Evolutionary conservation across 495 filamentous ascomycete genomes (phyloP).

Genomic region (Penicillium riverlandense): DNA sequence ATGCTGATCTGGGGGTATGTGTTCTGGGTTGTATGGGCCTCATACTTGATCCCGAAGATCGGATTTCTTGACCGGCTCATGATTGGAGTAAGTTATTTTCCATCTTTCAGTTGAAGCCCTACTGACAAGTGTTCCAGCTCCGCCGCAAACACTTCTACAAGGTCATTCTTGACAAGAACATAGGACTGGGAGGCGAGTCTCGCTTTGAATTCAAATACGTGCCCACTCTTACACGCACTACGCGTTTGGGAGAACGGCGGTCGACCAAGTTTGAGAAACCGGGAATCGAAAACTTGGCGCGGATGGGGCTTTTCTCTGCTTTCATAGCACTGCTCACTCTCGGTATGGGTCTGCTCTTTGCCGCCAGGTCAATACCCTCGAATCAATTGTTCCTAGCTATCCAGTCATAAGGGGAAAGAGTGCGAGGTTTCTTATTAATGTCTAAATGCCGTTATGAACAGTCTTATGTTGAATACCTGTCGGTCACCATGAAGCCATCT

Average conservation of each 20-base stretch:
- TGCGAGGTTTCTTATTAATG: no score
- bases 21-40: conserved; percentile 50
- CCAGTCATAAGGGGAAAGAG: no score
- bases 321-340: conserved; percentile 11
- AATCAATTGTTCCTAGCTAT: conserved; percentile 7
- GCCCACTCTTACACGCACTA: conserved; percentile 37
- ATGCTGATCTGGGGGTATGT: conserved; percentile 61
- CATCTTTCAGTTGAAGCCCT: background rate
- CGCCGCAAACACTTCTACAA: conserved; percentile 47
- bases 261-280: conserved; percentile 12
- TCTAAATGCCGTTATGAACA: no score
- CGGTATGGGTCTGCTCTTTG: conserved; percentile 13
- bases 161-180: conserved; percentile 48
- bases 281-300: conserved; percentile 23
- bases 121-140: conserved; percentile 9
- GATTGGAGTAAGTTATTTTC: conserved; percentile 35
- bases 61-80: conserved; percentile 50
- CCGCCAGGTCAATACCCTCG: conserved; percentile 10
- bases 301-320: conserved; percentile 21
- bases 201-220: conserved; percentile 61
- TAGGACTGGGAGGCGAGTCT: conserved; percentile 49
- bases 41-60: conserved; percentile 49
- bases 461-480: no score
- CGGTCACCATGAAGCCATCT: conserved; percentile 8
- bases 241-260: conserved; percentile 22